Base-by-base conservation (phyloP, 2,329 filamentous ascomycete species). In the Orbilia quercus region DNA sequence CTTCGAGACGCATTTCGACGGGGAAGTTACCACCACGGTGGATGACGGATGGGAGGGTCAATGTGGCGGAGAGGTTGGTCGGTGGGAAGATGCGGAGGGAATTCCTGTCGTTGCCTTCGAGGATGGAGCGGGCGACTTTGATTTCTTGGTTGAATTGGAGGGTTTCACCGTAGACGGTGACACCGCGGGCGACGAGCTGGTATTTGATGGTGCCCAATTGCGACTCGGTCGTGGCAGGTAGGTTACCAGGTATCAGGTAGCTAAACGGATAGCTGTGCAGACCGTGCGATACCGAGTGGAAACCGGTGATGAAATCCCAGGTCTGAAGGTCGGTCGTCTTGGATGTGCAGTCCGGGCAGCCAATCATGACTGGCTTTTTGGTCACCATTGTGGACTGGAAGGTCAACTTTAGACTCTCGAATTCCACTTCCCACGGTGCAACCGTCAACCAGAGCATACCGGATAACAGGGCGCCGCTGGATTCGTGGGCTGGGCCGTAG, bases 71-170 rank as follows among this genome's bases (percentile, higher is more conserved):
- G 78, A 99, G 89, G 82, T 96, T 95, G 76, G 95, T 99, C 0
- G 95, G 94, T 51, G 94, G 95, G 82, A 99, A 99, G 79, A 98
- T 91, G 79, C 94, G 91, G 75, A 96, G 89, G 14, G 91, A 96
- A 81, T 93, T 89, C 82, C 96, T 94, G 74, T 96, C 92, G 59
- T 86, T 85, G 53, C 92, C 90, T 1, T 91, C 87, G 59, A 90
- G 85, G 23, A 98, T 87, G 34, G 92, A 90, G 74, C 94, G 91
- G 82, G 89, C 89, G 76, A 98, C 86, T 63, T 88, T 84, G 47
- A 98, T 83, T 7, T 86, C 85, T 78, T 88, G 87, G 74, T 87
- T 85, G 78, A 91, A 86, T 76, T 85, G 87, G 78, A 91, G 84
- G 70, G 84, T 84, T 76, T 88, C 87, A 71, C 85, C 85, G 58